Evolutionary conservation across 2,329 filamentous ascomycete species (phyloP), one percentile per base, ranked within the genome.

Genomic region (Arachnopeziza araneosa): DNA sequence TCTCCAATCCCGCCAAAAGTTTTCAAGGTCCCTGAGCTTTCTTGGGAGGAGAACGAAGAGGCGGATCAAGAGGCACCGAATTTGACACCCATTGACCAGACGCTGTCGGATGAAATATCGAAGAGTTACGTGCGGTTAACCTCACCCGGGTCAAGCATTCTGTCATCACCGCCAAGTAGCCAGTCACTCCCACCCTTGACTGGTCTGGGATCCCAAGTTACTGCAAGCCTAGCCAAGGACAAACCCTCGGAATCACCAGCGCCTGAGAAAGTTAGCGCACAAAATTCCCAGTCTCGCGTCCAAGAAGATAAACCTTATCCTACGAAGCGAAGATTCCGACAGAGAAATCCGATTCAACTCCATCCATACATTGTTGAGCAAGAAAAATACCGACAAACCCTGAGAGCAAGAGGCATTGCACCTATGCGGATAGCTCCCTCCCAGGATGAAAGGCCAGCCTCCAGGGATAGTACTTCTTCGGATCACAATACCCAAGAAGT

Each of bases 81-180:
- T 24, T 26, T 12, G 19, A 48, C 50, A 8, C 52, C 21, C n/a
- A 22, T n/a, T 56, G 30, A 24, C 12, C 22, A 30, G 17, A 57
- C 52, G 36, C 49, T 52, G 17, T 64, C 68, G 12, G 75, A 77
- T 44, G 74, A 74, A 24, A 72, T 75, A 63, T 75, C 75, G 1
- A 71, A 61, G 49, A 74, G 72, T 62, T 74, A 77, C 67, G 70
- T 76, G n/a, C 70, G 70, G 48, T 64, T 74, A 44, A 73, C 71
- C 19, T 73, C 74, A 4, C 68, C 72, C 3, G 68, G 66, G 14
- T 69, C 65, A 19, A 73, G 69, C 49, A 68, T 69, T 17, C 64
- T 70, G 49, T 60, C 70, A 32, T 70, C 67, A 44, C 63, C 60
- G 10, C 63, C 68, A 24, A 50, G 24, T 5, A 67, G 56, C 44